Base-by-base conservation (phyloP, 2,329 filamentous ascomycete species). In the Dryadomyces quercus-mongolicae region DNA sequence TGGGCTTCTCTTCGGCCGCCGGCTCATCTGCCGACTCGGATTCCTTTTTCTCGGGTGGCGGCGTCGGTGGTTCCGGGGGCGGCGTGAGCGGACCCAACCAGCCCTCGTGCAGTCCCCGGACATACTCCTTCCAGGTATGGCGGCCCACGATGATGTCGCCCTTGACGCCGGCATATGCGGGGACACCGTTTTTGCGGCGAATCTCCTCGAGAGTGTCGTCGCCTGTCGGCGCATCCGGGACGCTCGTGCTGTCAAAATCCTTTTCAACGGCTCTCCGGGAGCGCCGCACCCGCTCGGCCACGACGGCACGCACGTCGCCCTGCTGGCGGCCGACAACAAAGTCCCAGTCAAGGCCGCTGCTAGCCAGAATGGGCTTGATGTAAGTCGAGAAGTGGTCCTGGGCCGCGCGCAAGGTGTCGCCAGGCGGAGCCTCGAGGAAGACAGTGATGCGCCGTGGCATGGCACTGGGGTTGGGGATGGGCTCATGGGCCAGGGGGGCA, bases 361-460 rank as follows among this genome's bases (percentile, higher is more conserved):
- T 86, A 4, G 93, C 87, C 43, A 98, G 72, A 25, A 98, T 80
- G 1, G 93, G 93, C 74, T 97, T 97, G 46, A 96, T 81, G 66
- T 96, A 98, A 67, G 95, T 88, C 64, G 90, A 85, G 69, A 95
- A 98, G 70, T 97, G 91, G 61, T 97, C 90, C 62, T 95, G 86
- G n/a, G 91, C 88, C 45, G 81, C 71, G 55, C 90, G 80, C 53
- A 97, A 72, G 5, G 88, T 85, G 69, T 97, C 92, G 13, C 85
- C 88, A 0, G 93, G 93, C 6, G 93, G 91, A 4, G 86, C 85
- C 58, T 88, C 82, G 53, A 98, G 75, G 68, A 88, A 93, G 55
- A 98, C 79, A 42, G 90, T 92, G 59, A 98, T 74, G 65, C 85
- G 89, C 56, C 93, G 83, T 49, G 88, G 88, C 67, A 95, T 80